Evolutionary conservation across 1,139 yeast genomes (phyloP), one percentile per base, ranked within the genome.

Genomic region (Geotrichum europaeum): DNA sequence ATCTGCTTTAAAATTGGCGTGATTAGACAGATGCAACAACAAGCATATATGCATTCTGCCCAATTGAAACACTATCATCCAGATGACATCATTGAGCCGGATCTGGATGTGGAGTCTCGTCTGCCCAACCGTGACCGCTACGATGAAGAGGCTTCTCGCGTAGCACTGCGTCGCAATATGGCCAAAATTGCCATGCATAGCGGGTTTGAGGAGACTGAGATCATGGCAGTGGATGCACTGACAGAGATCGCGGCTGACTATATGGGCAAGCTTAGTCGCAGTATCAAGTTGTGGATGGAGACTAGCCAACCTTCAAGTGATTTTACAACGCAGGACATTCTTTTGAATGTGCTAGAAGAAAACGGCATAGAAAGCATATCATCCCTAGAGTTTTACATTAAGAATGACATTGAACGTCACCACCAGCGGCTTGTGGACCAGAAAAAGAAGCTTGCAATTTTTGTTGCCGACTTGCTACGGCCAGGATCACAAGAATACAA

Each of bases 21-120:
- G 58, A 88, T 95, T 63, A 80, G 97, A 63, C 96, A 89, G 72
- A 86, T 94, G 90, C 96, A 94, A 70, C 92, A 91, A 32, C 89
- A 85, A 64, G 87, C 84, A 64, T 84, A 84, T 74, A 79, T 88
- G 61, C 95, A 88, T 71, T 86, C 85, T 62, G 81, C 90, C 0
- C 91, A 86, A 67, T 79, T 86, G 79, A 83, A 82, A 65, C 85
- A 87, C 34, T 92, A 92, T 2, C 86, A 82, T 61, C 80, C 85
- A 45, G 86, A 84, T 55, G 72, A 79, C 3, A 74, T 92, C 13
- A 76, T 78, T 60, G 95, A 89, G 13, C 65, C 77, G 34, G 98
- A 92, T 70, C 75, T 91, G 30, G 97, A 91, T 69, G 84, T 91
- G 3, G 81, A 88, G 28, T 88, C 96, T 0, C 84, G 87, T 64